A percentile compares a stretch with the other conserved stretches of the same genome.
Evolutionary conservation across 2,329 filamentous ascomycete genomes (phyloP).

Genomic region (Aspergillus ruber): DNA sequence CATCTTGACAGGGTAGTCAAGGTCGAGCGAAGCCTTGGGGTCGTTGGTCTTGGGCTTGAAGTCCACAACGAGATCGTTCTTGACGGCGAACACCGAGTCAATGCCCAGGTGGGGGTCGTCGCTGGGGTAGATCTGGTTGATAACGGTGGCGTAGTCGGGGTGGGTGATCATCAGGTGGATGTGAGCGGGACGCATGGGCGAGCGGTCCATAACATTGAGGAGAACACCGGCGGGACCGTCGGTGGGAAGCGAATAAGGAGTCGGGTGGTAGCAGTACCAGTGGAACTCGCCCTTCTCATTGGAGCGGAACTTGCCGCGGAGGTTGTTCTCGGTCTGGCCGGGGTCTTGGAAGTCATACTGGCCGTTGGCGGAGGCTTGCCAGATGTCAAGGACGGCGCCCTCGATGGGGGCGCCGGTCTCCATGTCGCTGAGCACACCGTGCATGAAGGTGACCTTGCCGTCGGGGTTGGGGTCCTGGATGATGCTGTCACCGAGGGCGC

Average conservation of each 20-base stretch:
- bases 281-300: conserved; percentile 62
- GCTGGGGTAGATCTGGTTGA: conserved; percentile 54
- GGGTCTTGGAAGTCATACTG: conserved; percentile 73
- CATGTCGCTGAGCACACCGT: conserved; percentile 61
- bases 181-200: conserved; percentile 56
- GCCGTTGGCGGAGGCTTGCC: conserved; percentile 69
- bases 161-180: conserved; percentile 54
- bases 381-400: conserved; percentile 67
- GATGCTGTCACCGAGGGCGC: conserved; percentile 59
- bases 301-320: conserved; percentile 68
- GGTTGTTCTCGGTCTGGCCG: conserved; percentile 65
- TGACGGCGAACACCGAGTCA: conserved; percentile 58
- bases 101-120: conserved; percentile 53
- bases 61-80: conserved; percentile 54
- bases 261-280: conserved; percentile 70
- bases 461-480: conserved; percentile 55
- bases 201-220: conserved; percentile 50
- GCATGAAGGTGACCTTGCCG: conserved; percentile 60
- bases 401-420: conserved; percentile 61
- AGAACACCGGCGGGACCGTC: conserved; percentile 54
- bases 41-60: conserved; percentile 48
- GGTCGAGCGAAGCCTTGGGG: conserved; percentile 51
- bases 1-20: conserved; percentile 57
- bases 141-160: conserved; percentile 51
- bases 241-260: conserved; percentile 64